Evolutionary conservation across 768 basidiomycete species (phyloP), one percentile per base, ranked within the genome.

Genomic region (Dentipellis sp.): DNA sequence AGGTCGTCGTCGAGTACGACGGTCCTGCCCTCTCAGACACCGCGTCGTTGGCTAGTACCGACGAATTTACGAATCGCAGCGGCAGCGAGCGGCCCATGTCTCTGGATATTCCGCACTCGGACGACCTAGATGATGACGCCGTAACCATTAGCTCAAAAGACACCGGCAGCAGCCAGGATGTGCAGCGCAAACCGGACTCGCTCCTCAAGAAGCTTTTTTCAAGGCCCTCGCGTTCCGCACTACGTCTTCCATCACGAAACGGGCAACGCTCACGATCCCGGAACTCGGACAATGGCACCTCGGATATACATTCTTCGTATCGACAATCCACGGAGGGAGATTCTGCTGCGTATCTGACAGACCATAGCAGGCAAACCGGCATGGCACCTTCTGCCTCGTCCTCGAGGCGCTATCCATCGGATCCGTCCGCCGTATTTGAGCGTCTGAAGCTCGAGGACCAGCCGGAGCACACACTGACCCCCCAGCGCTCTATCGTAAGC

Each of bases 21-120:
- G 91, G 91, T 0, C 91, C 88, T 12, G 90, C 87, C 69, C 75
- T 97, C 56, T 93, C 91, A 9, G 94, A 97, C 62, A 90, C 92
- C 2, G 83, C 82, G 10, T 94, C 91, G 9, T 71, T 94, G 16
- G 80, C 79, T 19, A 91, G 90, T 66, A 64, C 86, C 65, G 88
- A 94, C 45, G 87, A 91, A 61, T 84, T 83, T 71, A 73, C 70
- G 59, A 73, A 74, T 48, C 72, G 77, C 46, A 86, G 84, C 61
- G 76, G 74, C 55, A 84, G 84, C 62, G 78, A 79, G 52, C 71
- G 73, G 36, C 80, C 82, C 1, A 74, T 85, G 47, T 75, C 78
- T 1, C 75, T 79, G 40, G 70, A 71, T 40, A 65, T 74, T 10
- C 73, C 74, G 1, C 64, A 73, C 6, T 62, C 68, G 5, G 60